phyloP scores from a whole-genome alignment of 352 stramenopile species.

The Phytophthora sojae region DNA sequence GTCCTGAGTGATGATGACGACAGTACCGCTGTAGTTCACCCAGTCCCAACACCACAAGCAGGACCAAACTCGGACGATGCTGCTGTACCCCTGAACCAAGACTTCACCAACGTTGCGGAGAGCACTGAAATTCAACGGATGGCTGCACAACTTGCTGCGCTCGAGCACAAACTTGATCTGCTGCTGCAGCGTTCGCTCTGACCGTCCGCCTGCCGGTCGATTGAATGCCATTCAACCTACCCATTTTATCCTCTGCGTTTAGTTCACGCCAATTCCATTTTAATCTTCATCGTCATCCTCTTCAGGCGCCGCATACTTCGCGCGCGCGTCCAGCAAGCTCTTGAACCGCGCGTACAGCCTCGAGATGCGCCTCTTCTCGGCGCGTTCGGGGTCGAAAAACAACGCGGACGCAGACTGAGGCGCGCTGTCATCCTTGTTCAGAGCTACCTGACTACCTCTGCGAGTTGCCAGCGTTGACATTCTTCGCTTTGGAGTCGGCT shows the following conservation, averaged over 20 bases:
- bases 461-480: constrained; percentile 3
- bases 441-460: constrained; percentile 2
- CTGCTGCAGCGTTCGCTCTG: constrained; percentile 18
- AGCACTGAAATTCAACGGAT: constrained; percentile 19
- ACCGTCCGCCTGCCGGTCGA: background rate
- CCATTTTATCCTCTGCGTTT: background rate
- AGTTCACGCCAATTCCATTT: background rate
- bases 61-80: constrained; percentile 9
- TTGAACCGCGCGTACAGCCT: constrained; percentile 73
- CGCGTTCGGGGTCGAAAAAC: constrained; percentile 56
- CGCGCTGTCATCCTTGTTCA: constrained; percentile 3
- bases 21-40: constrained; percentile 2
- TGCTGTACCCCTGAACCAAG: background rate
- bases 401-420: constrained; percentile 21
- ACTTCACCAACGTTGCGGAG: background rate
- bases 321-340: constrained; percentile 56
- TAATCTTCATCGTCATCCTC: constrained; percentile 3
- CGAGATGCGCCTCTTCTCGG: constrained; percentile 66
- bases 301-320: constrained; percentile 45
- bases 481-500: constrained; percentile 7
- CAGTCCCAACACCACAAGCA: constrained; percentile 2
- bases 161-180: constrained; percentile 36
- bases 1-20: constrained; percentile 5
- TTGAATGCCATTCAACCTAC: background rate
- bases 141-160: constrained; percentile 15